phyloP scores from a whole-genome alignment of 148 eudicot genomes.

The Arbutus unedo region DNA sequence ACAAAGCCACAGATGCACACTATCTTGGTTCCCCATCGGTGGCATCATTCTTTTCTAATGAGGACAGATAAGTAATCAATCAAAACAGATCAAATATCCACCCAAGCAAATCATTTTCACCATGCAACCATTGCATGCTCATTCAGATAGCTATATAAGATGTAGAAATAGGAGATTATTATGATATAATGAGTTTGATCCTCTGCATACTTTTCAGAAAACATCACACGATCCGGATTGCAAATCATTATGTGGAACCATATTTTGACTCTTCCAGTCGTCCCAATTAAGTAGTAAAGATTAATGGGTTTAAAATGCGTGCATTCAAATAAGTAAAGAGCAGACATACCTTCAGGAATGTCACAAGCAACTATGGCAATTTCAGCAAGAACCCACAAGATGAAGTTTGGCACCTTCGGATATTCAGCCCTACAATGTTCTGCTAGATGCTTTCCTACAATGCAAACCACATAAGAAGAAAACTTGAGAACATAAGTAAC shows the following conservation, averaged over 20 bases:
- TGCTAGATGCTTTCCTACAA: constrained; percentile 95
- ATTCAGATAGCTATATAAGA: neutral
- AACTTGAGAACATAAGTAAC: neutral
- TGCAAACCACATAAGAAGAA: neutral
- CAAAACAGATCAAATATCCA: neutral
- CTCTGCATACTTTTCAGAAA: neutral
- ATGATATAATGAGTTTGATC: neutral
- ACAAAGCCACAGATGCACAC: neutral
- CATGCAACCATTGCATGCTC: neutral
- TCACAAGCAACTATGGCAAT: constrained; percentile 89
- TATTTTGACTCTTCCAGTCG: neutral
- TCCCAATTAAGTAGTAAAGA: neutral
- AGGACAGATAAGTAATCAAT: neutral
- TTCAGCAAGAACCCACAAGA: constrained; percentile 95
- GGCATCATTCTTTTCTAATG: neutral
- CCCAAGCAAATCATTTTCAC: constrained; percentile 5
- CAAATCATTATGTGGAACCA: neutral
- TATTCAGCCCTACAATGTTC: constrained; percentile 91
- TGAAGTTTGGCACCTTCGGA: constrained; percentile 77
- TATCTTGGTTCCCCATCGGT: neutral
- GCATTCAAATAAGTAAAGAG: neutral
- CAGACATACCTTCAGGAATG: constrained; percentile 85
- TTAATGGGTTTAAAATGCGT: neutral
- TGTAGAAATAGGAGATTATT: neutral
- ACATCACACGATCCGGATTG: neutral